Base-by-base conservation (phyloP, 73 alveolate species). In the Tetrahymena elliotti region DNA sequence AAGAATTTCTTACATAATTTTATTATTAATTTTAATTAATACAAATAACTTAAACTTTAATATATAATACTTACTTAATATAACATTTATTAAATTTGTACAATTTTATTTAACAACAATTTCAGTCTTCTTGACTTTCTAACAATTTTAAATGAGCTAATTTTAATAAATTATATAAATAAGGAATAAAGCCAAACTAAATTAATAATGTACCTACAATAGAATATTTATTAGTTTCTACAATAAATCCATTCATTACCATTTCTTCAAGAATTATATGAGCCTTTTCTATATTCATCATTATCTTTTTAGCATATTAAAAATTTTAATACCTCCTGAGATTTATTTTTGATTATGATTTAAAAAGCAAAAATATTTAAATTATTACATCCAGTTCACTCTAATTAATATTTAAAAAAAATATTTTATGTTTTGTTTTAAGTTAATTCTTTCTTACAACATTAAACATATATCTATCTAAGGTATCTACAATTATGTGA, bases 261-360 rank as follows among this genome's bases (percentile, higher is more conserved):
- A 99, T 98, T 97, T 99, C 99, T 93, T 99, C 99, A 47, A 99
- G 97, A 27, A 99, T 98, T 95, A 98, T 98, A 94, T 99, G 99
- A 35, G 99, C 99, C 96, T 99, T 99, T 96, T 99, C 99, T 39
- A 99, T 98, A 84, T 99, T 99, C 97, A 98, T 98, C 99, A 98
- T 98, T n/a, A 98, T 98, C 96, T 97, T 94, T 41, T 96, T n/a
- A n/a, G n/a, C 52, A 92, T 95, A 97, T 83, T 95, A 94, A 27
- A 16, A 52, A 27, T 68, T 11, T n/a, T n/a, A n/a, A n/a, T n/a
- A 8, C 1, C 13, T 1, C 33, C 2, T 68, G 10, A 68, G n/a
- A 22, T 27, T 68, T 11, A 18, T 68, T 4, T 18, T 47, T 68
- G 16, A 24, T 34, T 0, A n/a, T 22, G n/a, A n/a, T n/a, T n/a